Conservation (phyloP, 139 green algal species). For the Chlorella sp. region DNA sequence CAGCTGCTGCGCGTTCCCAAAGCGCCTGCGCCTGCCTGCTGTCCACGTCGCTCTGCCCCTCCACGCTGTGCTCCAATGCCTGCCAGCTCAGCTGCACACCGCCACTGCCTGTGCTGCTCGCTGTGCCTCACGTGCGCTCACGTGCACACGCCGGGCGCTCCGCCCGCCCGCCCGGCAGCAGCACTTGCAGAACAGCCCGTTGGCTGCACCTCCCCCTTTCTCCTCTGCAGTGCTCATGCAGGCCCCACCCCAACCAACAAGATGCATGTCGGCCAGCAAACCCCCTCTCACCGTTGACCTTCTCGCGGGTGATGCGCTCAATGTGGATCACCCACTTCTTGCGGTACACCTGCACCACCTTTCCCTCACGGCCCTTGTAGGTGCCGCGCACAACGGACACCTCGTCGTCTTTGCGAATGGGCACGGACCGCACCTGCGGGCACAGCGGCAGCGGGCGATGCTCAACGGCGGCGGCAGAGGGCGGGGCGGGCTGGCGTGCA, state of each 20-base stretch:
- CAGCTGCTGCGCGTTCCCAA: too few relatives aligned
- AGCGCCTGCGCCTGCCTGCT: too few relatives aligned
- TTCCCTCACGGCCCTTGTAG: slow-evolving; percentile 98
- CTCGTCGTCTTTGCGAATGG: slow-evolving; percentile 99
- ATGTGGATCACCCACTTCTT: slow-evolving; percentile 99
- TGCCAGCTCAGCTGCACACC: too few relatives aligned
- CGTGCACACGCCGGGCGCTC: too few relatives aligned
- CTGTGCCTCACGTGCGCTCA: too few relatives aligned
- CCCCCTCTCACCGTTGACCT: slow-evolving; percentile 94
- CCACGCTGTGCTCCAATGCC: too few relatives aligned
- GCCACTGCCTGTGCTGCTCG: too few relatives aligned
- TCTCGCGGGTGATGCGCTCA: slow-evolving; percentile 97
- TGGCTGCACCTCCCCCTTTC: too few relatives aligned
- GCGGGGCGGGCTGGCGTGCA: background rate
- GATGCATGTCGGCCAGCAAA: background rate
- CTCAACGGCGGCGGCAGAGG: background rate
- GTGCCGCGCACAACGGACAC: slow-evolving; percentile 95
- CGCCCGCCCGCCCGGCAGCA: too few relatives aligned
- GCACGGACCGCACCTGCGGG: slow-evolving; percentile 89
- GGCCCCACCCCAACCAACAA: background rate
- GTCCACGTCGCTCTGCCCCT: too few relatives aligned
- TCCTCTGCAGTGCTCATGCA: background rate
- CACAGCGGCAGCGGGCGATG: background rate
- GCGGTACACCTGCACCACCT: slow-evolving; percentile 97
- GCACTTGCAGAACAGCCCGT: too few relatives aligned